Percentiles rank a stretch among this genome's conserved stretches.
These are phyloP conservation scores for Diaporthe eres DNA, from an alignment of 2,329 filamentous ascomycete genomes.

Conservation along the genomic window DNA sequence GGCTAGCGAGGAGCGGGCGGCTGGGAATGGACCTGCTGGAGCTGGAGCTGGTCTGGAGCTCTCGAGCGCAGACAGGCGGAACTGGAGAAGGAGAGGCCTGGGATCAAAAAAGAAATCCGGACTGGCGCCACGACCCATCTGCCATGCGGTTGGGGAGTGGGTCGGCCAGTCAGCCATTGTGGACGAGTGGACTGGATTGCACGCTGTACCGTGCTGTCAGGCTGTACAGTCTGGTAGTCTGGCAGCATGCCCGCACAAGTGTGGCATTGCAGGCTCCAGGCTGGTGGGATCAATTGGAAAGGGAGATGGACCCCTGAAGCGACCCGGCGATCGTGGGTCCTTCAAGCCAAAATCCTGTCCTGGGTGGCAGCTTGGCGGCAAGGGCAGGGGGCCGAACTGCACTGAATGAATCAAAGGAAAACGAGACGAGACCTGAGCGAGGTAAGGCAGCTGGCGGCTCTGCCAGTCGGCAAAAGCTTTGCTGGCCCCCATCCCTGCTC, in stretches of 20 bases:
- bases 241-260: constrained; percentile 9
- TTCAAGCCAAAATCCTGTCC: constrained; percentile 22
- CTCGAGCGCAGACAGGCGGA: neutral
- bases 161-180: neutral
- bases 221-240: neutral
- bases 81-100: constrained; percentile 39
- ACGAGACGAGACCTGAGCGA: constrained; percentile 27
- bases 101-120: constrained; percentile 40
- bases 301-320: constrained; percentile 33
- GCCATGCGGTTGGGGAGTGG: constrained; percentile 21
- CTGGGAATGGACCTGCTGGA: constrained; percentile 31
- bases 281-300: constrained; percentile 32
- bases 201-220: constrained; percentile 9
- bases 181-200: constrained; percentile 18
- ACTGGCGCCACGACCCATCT: constrained; percentile 35
- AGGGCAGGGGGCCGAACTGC: constrained; percentile 13
- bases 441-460: constrained; percentile 14
- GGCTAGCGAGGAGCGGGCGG: constrained; percentile 15
- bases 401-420: constrained; percentile 28
- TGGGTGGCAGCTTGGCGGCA: constrained; percentile 31
- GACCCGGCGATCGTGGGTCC: constrained; percentile 32
- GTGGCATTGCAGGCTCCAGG: constrained; percentile 23
- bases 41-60: constrained; percentile 25
- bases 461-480: constrained; percentile 13
- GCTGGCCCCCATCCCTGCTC: constrained; percentile 1